phyloP scores from a whole-genome alignment of 2,329 filamentous ascomycete species.

The Tothia fuscella region DNA sequence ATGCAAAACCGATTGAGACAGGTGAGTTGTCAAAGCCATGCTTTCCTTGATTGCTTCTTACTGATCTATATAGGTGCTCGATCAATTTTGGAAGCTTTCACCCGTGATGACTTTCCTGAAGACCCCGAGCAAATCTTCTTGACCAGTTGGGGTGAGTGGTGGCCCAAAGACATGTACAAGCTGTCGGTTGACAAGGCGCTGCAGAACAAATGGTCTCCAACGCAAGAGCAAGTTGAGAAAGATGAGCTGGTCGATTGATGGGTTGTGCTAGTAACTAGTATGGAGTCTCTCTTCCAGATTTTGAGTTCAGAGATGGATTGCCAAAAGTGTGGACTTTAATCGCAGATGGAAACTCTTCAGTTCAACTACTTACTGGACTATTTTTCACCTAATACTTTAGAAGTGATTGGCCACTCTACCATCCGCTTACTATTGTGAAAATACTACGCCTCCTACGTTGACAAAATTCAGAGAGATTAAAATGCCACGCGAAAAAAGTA shows the following conservation, averaged over 20 bases:
- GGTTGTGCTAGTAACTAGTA: too few relatives aligned
- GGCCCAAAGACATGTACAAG: neutral
- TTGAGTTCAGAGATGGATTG: too few relatives aligned
- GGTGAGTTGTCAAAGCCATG: neutral
- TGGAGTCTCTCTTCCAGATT: too few relatives aligned
- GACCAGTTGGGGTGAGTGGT: constrained; percentile 9
- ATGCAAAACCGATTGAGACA: constrained; percentile 1
- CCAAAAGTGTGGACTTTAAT: too few relatives aligned
- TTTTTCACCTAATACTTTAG: too few relatives aligned
- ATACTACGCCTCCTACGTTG: too few relatives aligned
- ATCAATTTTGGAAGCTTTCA: constrained; percentile 6
- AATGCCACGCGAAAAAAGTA: too few relatives aligned
- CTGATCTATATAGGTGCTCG: neutral
- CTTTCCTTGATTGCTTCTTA: neutral
- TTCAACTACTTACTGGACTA: too few relatives aligned
- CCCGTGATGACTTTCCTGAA: neutral
- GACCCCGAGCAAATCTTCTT: constrained; percentile 3
- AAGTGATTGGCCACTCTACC: too few relatives aligned
- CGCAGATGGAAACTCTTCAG: too few relatives aligned
- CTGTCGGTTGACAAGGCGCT: neutral
- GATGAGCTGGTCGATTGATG: constrained; percentile 8
- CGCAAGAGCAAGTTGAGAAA: constrained; percentile 5
- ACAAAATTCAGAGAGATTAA: too few relatives aligned
- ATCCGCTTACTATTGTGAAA: too few relatives aligned
- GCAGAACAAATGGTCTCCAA: constrained; percentile 4